Conservation (phyloP, 2,329 filamentous ascomycete genomes). For the Colletotrichum sp. region DNA sequence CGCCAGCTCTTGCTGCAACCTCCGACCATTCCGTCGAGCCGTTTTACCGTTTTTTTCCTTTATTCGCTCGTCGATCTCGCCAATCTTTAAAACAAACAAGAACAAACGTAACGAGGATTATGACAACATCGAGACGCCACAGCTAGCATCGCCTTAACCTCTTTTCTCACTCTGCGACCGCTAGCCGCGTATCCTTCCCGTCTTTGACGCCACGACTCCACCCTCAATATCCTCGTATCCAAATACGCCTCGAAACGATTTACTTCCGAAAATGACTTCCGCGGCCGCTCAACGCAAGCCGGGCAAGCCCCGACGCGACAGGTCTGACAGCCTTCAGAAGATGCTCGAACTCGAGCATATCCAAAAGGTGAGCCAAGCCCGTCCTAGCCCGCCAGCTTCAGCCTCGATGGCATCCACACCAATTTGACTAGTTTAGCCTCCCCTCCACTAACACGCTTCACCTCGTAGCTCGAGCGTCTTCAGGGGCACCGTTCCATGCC, state of each 20-base stretch:
- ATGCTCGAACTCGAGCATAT: conserved; percentile 66
- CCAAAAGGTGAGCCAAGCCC: conserved; percentile 52
- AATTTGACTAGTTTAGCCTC: conserved; percentile 10
- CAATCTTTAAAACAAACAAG: not conserved
- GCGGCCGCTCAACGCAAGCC: not conserved
- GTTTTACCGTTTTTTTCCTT: not conserved
- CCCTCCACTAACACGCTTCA: conserved; percentile 16
- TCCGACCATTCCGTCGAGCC: not conserved
- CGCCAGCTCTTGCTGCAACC: not conserved
- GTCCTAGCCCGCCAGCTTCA: conserved; percentile 2
- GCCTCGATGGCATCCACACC: not conserved
- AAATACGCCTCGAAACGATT: not conserved
- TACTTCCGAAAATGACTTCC: not conserved
- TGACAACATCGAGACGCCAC: conserved; percentile 5
- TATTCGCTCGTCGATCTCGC: not conserved
- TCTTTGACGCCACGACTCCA: conserved; percentile 1
- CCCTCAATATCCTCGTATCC: not conserved
- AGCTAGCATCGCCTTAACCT: not conserved
- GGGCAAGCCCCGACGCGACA: not conserved
- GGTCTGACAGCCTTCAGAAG: conserved; percentile 50
- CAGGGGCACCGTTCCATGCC: conserved; percentile 16
- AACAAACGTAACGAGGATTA: not conserved
- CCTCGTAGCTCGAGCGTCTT: conserved; percentile 21
- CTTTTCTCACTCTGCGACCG: not conserved
- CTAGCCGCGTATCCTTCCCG: not conserved